Evolutionary conservation across 169 alveolate genomes (phyloP).

Genomic region (Amoebophrya sp.): DNA sequence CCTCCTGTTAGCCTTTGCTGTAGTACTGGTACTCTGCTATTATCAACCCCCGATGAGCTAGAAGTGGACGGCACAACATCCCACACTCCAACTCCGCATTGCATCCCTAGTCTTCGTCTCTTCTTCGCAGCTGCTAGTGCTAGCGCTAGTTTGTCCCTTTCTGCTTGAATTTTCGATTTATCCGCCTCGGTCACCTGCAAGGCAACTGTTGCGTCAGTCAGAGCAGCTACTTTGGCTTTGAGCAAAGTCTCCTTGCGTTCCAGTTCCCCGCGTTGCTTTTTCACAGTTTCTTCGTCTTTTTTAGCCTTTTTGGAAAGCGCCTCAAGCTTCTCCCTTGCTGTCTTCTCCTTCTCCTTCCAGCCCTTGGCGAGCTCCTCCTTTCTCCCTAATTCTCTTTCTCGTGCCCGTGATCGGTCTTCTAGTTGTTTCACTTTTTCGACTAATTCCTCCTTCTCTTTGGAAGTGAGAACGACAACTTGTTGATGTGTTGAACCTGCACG

Average conservation of each 20-base stretch:
- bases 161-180: neutral
- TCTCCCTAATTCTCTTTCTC: neutral
- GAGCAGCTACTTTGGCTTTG: neutral
- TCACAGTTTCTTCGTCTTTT: neutral
- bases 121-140: no score
- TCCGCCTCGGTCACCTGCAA: neutral
- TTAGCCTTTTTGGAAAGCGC: neutral
- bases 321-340: neutral
- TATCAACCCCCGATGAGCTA: no score
- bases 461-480: neutral
- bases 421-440: neutral
- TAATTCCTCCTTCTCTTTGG: neutral
- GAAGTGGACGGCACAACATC: no score
- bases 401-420: neutral
- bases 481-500: no score
- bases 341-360: neutral
- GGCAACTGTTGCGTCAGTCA: neutral
- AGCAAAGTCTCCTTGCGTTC: neutral
- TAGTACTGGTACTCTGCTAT: no score
- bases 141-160: neutral
- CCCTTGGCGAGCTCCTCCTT: neutral
- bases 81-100: no score
- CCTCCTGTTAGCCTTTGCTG: no score
- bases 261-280: neutral
- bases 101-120: no score